phyloP scores from a whole-genome alignment of 306 rosid species.

The Medicago arabica region DNA sequence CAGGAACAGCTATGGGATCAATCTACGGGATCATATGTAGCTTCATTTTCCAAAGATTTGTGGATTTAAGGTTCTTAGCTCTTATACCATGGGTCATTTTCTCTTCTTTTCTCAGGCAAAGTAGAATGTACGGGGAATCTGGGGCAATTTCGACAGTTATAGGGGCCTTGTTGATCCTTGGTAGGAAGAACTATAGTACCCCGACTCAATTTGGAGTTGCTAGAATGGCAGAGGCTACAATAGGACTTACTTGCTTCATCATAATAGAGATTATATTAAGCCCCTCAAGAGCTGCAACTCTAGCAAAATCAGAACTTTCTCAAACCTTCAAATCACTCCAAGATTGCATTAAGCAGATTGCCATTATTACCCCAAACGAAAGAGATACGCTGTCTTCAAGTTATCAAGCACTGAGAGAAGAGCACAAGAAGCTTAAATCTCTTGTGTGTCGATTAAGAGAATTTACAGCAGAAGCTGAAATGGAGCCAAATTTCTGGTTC shows the following conservation, averaged over 20 bases:
- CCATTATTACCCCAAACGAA: conserved; percentile 32
- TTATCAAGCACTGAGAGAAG: conserved; percentile 46
- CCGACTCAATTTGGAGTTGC: conserved; percentile 72
- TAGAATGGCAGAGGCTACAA: conserved; percentile 66
- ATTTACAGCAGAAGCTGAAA: conserved; percentile 63
- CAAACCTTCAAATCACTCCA: conserved; percentile 51
- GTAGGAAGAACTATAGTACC: conserved; percentile 64
- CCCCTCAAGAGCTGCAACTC: conserved; percentile 71
- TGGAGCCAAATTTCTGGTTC: conserved; percentile 88
- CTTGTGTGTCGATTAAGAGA: conserved; percentile 47
- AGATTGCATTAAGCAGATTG: conserved; percentile 54
- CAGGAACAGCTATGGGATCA: conserved; percentile 84
- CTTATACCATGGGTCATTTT: conserved; percentile 75
- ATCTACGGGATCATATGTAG: conserved; percentile 70
- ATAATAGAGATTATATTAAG: conserved; percentile 55
- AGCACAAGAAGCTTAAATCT: conserved; percentile 52
- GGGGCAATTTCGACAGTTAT: conserved; percentile 75
- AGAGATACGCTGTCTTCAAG: conserved; percentile 40
- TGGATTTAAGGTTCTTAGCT: conserved; percentile 52
- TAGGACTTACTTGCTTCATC: conserved; percentile 71
- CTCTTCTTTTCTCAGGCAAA: conserved; percentile 66
- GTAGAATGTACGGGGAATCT: conserved; percentile 83
- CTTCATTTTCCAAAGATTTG: conserved; percentile 46
- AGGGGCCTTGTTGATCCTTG: conserved; percentile 80
- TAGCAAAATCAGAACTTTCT: conserved; percentile 67